These are phyloP conservation scores for Cordyceps tenuipes DNA, from an alignment of 2,329 filamentous ascomycete species.

Conservation along the genomic window DNA sequence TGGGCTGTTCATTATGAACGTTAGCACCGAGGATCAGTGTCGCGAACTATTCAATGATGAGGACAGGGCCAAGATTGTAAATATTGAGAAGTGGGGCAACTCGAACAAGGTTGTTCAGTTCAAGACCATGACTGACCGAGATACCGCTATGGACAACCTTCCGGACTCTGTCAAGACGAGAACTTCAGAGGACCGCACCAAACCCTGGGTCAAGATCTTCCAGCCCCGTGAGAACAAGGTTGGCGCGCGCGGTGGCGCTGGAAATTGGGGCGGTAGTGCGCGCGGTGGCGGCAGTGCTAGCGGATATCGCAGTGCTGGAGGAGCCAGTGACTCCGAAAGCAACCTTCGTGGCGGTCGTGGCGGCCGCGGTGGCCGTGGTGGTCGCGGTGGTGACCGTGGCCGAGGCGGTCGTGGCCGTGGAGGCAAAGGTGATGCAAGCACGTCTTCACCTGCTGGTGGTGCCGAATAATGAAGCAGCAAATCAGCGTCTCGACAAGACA, in stretches of 20 bases:
- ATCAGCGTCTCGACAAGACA: background rate
- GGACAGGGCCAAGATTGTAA: constrained; percentile 71
- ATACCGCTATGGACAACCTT: constrained; percentile 66
- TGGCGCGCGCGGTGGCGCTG: constrained; percentile 54
- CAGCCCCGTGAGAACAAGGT: constrained; percentile 57
- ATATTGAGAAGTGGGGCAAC: constrained; percentile 69
- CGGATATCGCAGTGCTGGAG: constrained; percentile 76
- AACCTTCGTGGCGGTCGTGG: constrained; percentile 49
- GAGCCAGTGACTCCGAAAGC: constrained; percentile 61
- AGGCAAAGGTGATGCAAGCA: constrained; percentile 50
- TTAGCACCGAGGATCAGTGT: constrained; percentile 74
- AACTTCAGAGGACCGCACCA: constrained; percentile 63
- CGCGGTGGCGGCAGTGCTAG: constrained; percentile 55
- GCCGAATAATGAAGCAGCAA: constrained; percentile 23
- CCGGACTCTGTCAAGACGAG: constrained; percentile 69
- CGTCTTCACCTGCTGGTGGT: constrained; percentile 44
- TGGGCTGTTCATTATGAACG: constrained; percentile 83
- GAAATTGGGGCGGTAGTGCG: constrained; percentile 58
- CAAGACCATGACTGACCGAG: constrained; percentile 68
- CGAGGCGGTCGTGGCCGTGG: constrained; percentile 48
- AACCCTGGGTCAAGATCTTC: constrained; percentile 77
- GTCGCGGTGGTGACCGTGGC: constrained; percentile 51
- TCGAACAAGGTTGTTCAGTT: constrained; percentile 84
- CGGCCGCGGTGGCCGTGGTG: constrained; percentile 43
- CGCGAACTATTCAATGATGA: constrained; percentile 75